Evolutionary conservation across 345 rosid species (phyloP).

Genomic region (Punica granatum): DNA sequence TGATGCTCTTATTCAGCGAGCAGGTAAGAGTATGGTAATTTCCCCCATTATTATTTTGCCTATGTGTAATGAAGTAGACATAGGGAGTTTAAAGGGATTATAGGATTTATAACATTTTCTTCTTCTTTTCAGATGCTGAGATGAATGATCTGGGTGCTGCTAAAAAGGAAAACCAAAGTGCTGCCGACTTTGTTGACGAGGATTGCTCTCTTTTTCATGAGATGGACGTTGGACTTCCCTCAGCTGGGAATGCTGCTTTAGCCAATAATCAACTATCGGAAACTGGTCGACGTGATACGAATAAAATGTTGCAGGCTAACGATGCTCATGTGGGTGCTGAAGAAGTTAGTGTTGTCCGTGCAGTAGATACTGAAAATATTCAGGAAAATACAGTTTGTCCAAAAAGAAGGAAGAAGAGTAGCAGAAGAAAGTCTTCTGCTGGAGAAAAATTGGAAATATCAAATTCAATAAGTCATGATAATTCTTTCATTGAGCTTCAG

Average conservation of each 20-base stretch:
- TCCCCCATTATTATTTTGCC: neutral
- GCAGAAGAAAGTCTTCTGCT: neutral
- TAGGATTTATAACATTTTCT: neutral
- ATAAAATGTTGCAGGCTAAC: neutral
- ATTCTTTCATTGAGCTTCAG: slow-evolving; percentile 7
- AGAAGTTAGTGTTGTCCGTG: neutral
- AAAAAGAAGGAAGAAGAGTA: slow-evolving; percentile 14
- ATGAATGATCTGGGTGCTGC: slow-evolving; percentile 3
- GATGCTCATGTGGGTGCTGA: neutral
- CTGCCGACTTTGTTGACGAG: neutral
- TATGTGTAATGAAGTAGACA: neutral
- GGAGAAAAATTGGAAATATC: neutral
- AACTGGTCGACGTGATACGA: neutral
- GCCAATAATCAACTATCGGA: neutral
- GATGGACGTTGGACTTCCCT: neutral
- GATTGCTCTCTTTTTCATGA: slow-evolving; percentile 1
- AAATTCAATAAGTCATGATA: neutral
- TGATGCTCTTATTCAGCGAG: slow-evolving; percentile 17
- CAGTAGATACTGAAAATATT: neutral
- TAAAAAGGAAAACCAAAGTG: neutral
- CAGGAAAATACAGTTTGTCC: neutral
- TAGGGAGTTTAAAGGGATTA: neutral
- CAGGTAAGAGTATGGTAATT: slow-evolving; percentile 6
- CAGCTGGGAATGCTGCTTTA: neutral
- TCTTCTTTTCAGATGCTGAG: slow-evolving; percentile 6